phyloP scores from a whole-genome alignment of 1,139 yeast genomes.

The Zygosaccharomyces sapae region DNA sequence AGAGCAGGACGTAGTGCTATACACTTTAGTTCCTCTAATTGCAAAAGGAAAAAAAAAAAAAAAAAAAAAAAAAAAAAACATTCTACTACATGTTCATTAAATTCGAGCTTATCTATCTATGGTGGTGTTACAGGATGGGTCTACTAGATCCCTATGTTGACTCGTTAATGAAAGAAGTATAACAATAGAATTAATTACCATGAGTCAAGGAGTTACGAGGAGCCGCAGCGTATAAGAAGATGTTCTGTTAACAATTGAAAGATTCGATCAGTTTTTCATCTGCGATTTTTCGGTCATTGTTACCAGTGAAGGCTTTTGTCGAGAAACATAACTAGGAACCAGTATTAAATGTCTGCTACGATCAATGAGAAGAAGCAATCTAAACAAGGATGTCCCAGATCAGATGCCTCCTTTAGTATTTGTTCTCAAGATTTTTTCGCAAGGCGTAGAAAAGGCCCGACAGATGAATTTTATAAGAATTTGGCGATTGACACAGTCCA shows the following conservation, averaged over 20 bases:
- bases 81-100: no score
- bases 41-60: no score
- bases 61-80: no score
- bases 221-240: not conserved
- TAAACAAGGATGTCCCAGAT: not conserved
- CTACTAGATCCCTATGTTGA: no score
- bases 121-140: no score
- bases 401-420: not conserved
- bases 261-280: no score
- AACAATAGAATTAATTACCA: not conserved
- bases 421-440: not conserved
- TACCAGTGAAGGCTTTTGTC: no score
- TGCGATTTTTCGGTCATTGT: no score
- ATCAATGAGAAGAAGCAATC: not conserved
- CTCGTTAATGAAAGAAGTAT: not conserved
- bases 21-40: no score
- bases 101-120: no score
- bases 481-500: not conserved
- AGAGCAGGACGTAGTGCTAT: no score
- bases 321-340: not conserved
- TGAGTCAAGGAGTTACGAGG: not conserved
- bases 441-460: constrained; percentile 1
- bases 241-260: not conserved
- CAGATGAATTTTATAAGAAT: not conserved
- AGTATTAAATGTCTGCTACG: not conserved